phyloP scores from a whole-genome alignment of 1,284 basidiomycete species.

The Ustilago hordei region DNA sequence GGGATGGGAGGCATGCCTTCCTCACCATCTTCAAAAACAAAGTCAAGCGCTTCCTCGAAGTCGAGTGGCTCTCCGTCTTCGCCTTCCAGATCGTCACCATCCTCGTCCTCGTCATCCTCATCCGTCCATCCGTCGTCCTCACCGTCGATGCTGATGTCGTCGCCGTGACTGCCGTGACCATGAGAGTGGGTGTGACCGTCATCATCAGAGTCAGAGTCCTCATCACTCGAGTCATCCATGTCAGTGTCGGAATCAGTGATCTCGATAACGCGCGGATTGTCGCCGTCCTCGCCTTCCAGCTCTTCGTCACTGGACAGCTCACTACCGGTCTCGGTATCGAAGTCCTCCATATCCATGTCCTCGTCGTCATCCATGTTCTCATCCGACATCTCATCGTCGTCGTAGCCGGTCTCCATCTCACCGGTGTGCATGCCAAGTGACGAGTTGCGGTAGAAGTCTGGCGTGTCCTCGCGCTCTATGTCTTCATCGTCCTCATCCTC shows the following conservation, averaged over 20 bases:
- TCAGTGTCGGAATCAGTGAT: conserved; percentile 64
- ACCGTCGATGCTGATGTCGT: conserved; percentile 70
- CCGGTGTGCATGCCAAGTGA: conserved; percentile 88
- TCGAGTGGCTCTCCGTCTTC: conserved; percentile 74
- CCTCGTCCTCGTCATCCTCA: conserved; percentile 51
- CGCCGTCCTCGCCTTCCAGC: conserved; percentile 65
- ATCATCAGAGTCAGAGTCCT: conserved; percentile 37
- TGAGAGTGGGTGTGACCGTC: conserved; percentile 56
- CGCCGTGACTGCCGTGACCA: conserved; percentile 26
- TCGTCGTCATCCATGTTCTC: conserved; percentile 90
- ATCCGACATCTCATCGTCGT: conserved; percentile 87
- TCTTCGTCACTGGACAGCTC: conserved; percentile 71
- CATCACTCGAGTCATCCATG: conserved; percentile 49
- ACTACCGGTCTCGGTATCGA: conserved; percentile 68
- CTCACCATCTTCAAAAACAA: conserved; percentile 36
- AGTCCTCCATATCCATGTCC: conserved; percentile 85
- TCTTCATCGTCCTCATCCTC: conserved; percentile 74
- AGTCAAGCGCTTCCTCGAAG: conserved; percentile 35
- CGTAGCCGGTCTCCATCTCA: conserved; percentile 67
- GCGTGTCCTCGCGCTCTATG: conserved; percentile 81
- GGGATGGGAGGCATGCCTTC: conserved; percentile 11
- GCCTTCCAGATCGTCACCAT: conserved; percentile 62
- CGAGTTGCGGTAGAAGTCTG: conserved; percentile 95
- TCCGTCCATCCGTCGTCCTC: conserved; percentile 69
- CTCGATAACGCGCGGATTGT: conserved; percentile 69